A percentile compares a stretch with the other conserved stretches of the same genome.
These are phyloP conservation scores for Hypoxylon lienhwacheense DNA, from an alignment of 495 filamentous ascomycete species.

Conservation along the genomic window DNA sequence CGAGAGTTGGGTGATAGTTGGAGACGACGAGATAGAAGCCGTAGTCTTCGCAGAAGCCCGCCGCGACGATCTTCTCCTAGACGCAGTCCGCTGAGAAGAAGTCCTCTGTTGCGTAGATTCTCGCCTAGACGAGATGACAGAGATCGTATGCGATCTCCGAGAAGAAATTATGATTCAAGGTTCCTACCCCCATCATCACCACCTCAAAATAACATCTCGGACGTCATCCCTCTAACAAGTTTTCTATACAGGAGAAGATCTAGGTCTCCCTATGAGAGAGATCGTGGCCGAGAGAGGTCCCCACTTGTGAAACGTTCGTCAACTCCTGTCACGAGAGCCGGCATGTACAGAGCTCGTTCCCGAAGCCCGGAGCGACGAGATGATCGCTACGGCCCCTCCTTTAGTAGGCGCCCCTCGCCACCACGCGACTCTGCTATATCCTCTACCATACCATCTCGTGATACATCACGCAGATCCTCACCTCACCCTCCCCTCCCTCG, in stretches of 20 bases:
- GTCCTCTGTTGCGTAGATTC: slow-evolving; percentile 44
- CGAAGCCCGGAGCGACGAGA: slow-evolving; percentile 50
- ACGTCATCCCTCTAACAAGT: slow-evolving; percentile 35
- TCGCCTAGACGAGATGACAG: slow-evolving; percentile 47
- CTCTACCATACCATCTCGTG: slow-evolving; percentile 48
- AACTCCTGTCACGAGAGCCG: slow-evolving; percentile 38
- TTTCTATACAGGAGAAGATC: slow-evolving; percentile 46
- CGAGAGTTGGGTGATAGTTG: slow-evolving; percentile 43
- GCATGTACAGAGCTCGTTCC: slow-evolving; percentile 48
- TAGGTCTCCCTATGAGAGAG: slow-evolving; percentile 51
- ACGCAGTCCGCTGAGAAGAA: slow-evolving; percentile 41
- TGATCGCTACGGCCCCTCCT: slow-evolving; percentile 43
- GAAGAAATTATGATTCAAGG: slow-evolving; percentile 40
- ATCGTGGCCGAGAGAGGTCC: slow-evolving; percentile 45
- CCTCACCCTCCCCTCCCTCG: slow-evolving; percentile 45
- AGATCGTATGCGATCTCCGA: slow-evolving; percentile 41
- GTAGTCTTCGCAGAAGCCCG: slow-evolving; percentile 40
- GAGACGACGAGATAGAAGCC: slow-evolving; percentile 45
- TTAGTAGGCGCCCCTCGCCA: slow-evolving; percentile 47
- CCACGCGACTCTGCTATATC: slow-evolving; percentile 47
- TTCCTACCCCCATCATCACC: slow-evolving; percentile 32
- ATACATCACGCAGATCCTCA: slow-evolving; percentile 48
- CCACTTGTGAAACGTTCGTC: slow-evolving; percentile 46
- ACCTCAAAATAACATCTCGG: slow-evolving; percentile 27
- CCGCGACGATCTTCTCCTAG: slow-evolving; percentile 41